A percentile compares a stretch with the other conserved stretches of the same genome.
Evolutionary conservation across 2,329 filamentous ascomycete genomes (phyloP).

Genomic region (Diaporthe eres): DNA sequence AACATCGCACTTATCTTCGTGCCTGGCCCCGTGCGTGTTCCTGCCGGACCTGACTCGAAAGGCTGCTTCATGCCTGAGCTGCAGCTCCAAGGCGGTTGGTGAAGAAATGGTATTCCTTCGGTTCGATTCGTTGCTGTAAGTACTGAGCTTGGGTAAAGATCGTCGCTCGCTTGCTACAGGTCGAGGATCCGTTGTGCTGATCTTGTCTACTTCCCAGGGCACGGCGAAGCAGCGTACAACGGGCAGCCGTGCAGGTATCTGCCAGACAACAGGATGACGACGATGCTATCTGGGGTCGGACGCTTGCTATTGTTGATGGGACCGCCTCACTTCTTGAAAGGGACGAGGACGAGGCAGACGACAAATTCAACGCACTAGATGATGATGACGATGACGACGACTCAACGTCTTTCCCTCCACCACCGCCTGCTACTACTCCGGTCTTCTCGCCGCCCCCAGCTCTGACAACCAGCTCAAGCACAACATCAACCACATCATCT

Average conservation of each 20-base stretch:
- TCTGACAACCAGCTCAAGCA: slow-evolving; percentile 8
- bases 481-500: neutral
- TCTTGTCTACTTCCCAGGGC: neutral
- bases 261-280: slow-evolving; percentile 4
- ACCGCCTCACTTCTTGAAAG: neutral
- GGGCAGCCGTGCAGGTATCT: neutral
- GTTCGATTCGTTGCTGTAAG: slow-evolving; percentile 26
- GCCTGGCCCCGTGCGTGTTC: slow-evolving; percentile 1
- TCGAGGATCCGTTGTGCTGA: slow-evolving; percentile 18
- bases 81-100: slow-evolving; percentile 20
- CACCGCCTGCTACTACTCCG: neutral
- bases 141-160: neutral
- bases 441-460: neutral
- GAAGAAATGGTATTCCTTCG: slow-evolving; percentile 31
- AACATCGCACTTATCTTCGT: slow-evolving; percentile 1
- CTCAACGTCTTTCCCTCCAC: neutral
- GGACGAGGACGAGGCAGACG: slow-evolving; percentile 16
- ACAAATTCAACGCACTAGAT: neutral
- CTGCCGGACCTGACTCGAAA: slow-evolving; percentile 22
- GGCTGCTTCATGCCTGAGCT: slow-evolving; percentile 29
- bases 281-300: neutral
- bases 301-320: neutral
- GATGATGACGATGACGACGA: slow-evolving; percentile 21
- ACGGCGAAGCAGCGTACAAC: slow-evolving; percentile 1
- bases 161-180: neutral